A percentile compares a stretch with the other conserved stretches of the same genome.
Conservation (phyloP, 139 green algal genomes). For the Micromonas commoda region DNA sequence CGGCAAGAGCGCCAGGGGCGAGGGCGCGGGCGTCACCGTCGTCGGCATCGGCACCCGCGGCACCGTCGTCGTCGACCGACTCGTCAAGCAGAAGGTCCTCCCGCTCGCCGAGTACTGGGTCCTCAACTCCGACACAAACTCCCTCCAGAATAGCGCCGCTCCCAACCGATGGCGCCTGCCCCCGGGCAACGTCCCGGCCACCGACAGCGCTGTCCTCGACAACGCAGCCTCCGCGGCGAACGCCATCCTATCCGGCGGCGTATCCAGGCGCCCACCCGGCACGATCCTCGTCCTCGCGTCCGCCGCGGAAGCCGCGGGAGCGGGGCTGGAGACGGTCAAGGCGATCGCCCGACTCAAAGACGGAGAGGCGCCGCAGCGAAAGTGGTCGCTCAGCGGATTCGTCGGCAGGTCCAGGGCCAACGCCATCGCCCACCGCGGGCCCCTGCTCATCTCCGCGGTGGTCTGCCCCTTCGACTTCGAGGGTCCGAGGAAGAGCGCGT, state of each 20-base stretch:
- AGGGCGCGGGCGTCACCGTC: not conserved
- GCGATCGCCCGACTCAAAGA: not conserved
- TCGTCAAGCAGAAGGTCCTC: not conserved
- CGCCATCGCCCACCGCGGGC: not conserved
- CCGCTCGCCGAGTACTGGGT: not conserved
- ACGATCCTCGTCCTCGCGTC: not conserved
- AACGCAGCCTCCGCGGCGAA: slow-evolving; percentile 7
- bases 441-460: not conserved
- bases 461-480: slow-evolving; percentile 8
- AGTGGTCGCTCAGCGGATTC: not conserved
- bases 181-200: not conserved
- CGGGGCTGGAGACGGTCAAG: not conserved
- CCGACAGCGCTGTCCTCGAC: not conserved
- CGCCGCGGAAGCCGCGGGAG: not conserved
- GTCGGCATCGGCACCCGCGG: slow-evolving; percentile 14
- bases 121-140: not conserved
- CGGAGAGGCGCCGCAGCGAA: not conserved
- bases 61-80: not conserved
- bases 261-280: too few relatives aligned
- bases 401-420: not conserved
- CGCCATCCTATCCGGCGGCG: not conserved
- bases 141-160: not conserved
- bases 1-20: too few relatives aligned
- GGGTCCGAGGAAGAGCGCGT: not conserved
- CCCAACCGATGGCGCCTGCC: slow-evolving; percentile 22